A percentile compares a stretch with the other conserved stretches of the same genome.
Conservation (phyloP, 2,329 filamentous ascomycete species). For the Alternaria dauci region DNA sequence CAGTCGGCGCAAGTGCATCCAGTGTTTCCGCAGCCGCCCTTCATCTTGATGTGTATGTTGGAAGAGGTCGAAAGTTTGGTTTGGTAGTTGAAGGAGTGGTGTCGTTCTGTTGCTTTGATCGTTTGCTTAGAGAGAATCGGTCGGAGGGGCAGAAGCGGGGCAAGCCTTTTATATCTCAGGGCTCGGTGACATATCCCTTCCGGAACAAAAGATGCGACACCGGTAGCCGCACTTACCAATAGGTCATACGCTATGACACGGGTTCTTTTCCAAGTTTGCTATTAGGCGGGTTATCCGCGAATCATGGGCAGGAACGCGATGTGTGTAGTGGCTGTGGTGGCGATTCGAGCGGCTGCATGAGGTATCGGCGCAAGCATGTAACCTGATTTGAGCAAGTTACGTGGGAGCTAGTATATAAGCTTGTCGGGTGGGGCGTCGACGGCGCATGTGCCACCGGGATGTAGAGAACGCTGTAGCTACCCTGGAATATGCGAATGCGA, state of each 20-base stretch:
- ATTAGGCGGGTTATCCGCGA: slow-evolving; percentile 18
- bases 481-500: neutral
- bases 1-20: slow-evolving; percentile 48
- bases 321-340: slow-evolving; percentile 17
- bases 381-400: slow-evolving; percentile 37
- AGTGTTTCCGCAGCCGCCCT: slow-evolving; percentile 45
- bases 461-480: neutral
- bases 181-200: slow-evolving; percentile 21
- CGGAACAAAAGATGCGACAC: slow-evolving; percentile 20
- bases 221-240: slow-evolving; percentile 29
- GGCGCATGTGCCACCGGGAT: slow-evolving; percentile 5
- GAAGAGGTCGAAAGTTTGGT: slow-evolving; percentile 16
- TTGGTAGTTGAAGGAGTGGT: slow-evolving; percentile 10
- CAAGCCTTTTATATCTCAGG: slow-evolving; percentile 24
- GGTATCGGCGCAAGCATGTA: slow-evolving; percentile 19
- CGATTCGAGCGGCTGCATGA: slow-evolving; percentile 13
- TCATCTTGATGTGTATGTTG: slow-evolving; percentile 37
- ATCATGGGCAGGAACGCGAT: slow-evolving; percentile 8
- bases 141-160: slow-evolving; percentile 26
- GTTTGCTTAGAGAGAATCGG: slow-evolving; percentile 16
- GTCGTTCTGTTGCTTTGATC: slow-evolving; percentile 15
- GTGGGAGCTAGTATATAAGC: slow-evolving; percentile 24
- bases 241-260: slow-evolving; percentile 1
- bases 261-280: slow-evolving; percentile 2
- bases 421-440: slow-evolving; percentile 13